Base-by-base conservation (phyloP, 371 early-diverging fungal genomes). In the Mortierella polycephala region DNA sequence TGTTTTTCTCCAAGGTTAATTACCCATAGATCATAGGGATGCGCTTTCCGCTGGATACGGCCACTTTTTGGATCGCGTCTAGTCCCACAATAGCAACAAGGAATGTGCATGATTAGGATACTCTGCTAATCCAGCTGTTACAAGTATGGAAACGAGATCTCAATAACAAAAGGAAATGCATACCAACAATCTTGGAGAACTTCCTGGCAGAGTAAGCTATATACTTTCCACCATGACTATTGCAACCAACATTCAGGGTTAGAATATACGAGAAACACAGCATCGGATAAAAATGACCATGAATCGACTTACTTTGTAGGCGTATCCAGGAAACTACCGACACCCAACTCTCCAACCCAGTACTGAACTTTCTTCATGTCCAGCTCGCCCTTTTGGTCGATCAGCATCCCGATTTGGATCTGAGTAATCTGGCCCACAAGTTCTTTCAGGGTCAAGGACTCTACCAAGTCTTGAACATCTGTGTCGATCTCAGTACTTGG, bases 341-440 rank as follows among this genome's bases (percentile, higher is more conserved):
- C 81, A 12, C 70, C 74, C 81, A 66, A 69, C 44, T 81, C 81
- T 20, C 68, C 67, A n/a, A 86, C 60, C 83, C 84, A 85, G 64
- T 84, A 81, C 61, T 82, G 57, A 23, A 83, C 83, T 18, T 75
- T 81, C 10, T 46, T 62, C 7, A 63, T 39, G 49, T 86, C 83
- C 41, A 83, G 60, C 18, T 70, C 60, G 5, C 85, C 83, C 14
- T 76, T 62, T 1, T 20, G 16, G 54, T 74, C 77, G 11, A 84
- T 20, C 18, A 86, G 67, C 82, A 65, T 60, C 16, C 75, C 69
- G 37, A 86, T 82, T 56, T 89, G 85, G 40, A 91, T 72, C 71
- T 92, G 92, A 8, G 88, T 85, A 89, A 92, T 88, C 67, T 92
- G 92, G 11, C 92, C 92, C 39, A 88, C 84, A 64, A 91, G 87